Percentiles rank a stretch among this genome's conserved stretches.
Conservation (phyloP, 768 basidiomycete species). For the Collybia nuda region DNA sequence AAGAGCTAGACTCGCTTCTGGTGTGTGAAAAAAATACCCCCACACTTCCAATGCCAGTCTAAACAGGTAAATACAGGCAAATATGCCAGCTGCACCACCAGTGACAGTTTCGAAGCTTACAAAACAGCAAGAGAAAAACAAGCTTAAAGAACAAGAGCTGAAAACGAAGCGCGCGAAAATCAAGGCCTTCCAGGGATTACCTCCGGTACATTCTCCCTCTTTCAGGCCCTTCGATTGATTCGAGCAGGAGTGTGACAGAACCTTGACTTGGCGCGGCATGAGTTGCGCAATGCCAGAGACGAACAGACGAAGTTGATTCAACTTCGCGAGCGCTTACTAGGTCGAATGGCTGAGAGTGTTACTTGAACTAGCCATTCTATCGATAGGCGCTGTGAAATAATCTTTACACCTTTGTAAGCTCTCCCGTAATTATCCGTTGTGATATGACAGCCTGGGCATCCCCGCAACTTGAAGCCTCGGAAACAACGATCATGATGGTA, state of each 20-base stretch:
- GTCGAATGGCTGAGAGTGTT: constrained; percentile 44
- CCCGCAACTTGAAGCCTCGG: no score
- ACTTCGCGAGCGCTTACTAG: constrained; percentile 44
- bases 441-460: no score
- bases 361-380: constrained; percentile 13
- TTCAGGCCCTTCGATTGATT: background rate
- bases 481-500: no score
- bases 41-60: background rate
- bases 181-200: constrained; percentile 47
- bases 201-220: constrained; percentile 32
- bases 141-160: constrained; percentile 33
- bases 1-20: constrained; percentile 32
- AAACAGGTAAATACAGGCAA: constrained; percentile 17
- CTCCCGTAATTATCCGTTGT: background rate
- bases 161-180: constrained; percentile 43
- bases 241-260: constrained; percentile 29
- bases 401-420: background rate
- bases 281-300: constrained; percentile 37
- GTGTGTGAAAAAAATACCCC: constrained; percentile 17
- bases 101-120: constrained; percentile 38
- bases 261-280: constrained; percentile 42
- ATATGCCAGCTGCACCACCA: constrained; percentile 26
- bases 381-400: background rate
- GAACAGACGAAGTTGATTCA: constrained; percentile 47
- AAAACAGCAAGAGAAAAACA: constrained; percentile 36